phyloP scores from a whole-genome alignment of 345 rosid species.

The Kernera saxatilis region DNA sequence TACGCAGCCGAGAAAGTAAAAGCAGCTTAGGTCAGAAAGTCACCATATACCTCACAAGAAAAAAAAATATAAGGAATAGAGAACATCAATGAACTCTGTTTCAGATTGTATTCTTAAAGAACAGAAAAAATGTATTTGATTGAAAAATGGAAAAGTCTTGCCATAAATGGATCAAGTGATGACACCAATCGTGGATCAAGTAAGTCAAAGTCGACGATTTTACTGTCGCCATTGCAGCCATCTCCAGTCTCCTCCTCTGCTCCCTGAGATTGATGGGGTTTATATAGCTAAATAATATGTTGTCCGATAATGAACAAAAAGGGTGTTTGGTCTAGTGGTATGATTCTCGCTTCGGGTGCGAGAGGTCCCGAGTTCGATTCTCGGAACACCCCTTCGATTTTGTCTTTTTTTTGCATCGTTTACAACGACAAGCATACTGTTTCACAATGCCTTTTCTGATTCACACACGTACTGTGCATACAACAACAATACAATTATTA shows the following conservation, averaged over 20 bases:
- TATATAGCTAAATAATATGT: background rate
- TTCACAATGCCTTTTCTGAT: no score
- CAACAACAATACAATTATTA: no score
- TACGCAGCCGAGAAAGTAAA: conserved; percentile 36
- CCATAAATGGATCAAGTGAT: background rate
- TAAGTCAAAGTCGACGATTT: background rate
- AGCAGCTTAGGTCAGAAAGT: conserved; percentile 32
- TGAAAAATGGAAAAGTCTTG: background rate
- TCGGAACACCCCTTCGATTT: conserved; percentile 78
- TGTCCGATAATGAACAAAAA: background rate
- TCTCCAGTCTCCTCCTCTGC: background rate
- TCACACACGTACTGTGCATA: no score
- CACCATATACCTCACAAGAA: background rate
- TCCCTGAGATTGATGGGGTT: background rate
- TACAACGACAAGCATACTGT: background rate
- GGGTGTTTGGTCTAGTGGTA: conserved; percentile 98
- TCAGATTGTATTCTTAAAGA: background rate
- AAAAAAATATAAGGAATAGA: background rate
- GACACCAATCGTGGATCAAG: no score
- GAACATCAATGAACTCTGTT: background rate
- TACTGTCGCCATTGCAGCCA: background rate
- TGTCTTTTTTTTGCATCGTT: no score
- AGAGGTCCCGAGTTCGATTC: conserved; percentile 96
- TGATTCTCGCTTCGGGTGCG: conserved; percentile 99
- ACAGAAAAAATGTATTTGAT: background rate